Evolutionary conservation across 2,329 filamentous ascomycete species (phyloP), one percentile per base, ranked within the genome.

Genomic region (Ceratocystis papillata): DNA sequence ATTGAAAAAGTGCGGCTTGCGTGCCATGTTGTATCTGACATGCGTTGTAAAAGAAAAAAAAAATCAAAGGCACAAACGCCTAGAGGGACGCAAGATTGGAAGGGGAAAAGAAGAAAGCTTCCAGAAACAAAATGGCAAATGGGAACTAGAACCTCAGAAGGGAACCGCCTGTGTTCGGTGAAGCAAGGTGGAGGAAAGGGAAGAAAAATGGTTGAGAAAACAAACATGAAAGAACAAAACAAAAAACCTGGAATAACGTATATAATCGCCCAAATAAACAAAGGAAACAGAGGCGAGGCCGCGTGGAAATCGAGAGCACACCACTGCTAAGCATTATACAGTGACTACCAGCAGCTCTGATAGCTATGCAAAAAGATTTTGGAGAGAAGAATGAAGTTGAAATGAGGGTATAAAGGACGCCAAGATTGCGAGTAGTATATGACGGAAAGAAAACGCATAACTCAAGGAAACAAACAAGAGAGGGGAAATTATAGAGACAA

Each of bases 381-480:
- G n/a, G 17, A 25, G 12, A 46, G 28, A 44, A 46, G 22, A 37
- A 41, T 8, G 63, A 37, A 55, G 30, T 28, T n/a, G 28, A 22
- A 22, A 8, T n/a, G 30, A 20, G 15, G 46, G 30, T 57, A 64
- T 37, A 41, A 55, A 44, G 45, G 48, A 41, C 33, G 48, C 48
- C 48, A 50, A 50, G 48, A 22, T 50, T 50, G 20, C 20, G 4
- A 25, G 17, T 20, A 22, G 48, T 50, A 25, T 50, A 50, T 50
- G 48, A 22, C 22, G 22, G 48, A 63, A 46, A 5, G n/a, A 53
- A 60, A 37, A 64, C 28, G 10, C 41, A 64, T 5, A 15, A 41
- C 37, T 41, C 37, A 63, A 64, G 25, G 30, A 61, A 64, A 64
- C 12, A 37, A 45, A n/a, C 4, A 61, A 62, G 33, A 41, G 28